Evolutionary conservation across 2,329 filamentous ascomycete genomes (phyloP).

Genomic region (Botrytis sinoallii): DNA sequence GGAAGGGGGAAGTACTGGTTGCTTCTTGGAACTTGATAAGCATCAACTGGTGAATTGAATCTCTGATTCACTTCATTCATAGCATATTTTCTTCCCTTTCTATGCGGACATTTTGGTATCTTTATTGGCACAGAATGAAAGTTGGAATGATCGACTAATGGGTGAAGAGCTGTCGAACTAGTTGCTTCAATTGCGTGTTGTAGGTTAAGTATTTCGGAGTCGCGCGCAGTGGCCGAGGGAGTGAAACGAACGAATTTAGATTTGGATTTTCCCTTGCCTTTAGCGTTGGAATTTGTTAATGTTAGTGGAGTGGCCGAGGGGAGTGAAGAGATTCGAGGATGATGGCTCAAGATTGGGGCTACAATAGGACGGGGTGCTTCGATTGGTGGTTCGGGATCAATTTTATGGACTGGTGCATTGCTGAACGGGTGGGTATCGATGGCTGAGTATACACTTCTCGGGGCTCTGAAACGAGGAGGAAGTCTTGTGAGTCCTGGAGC

Average conservation of each 20-base stretch:
- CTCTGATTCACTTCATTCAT: not conserved
- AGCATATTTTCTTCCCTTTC: not conserved
- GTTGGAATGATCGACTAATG: not conserved
- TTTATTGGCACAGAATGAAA: not conserved
- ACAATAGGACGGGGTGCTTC: constrained; percentile 6
- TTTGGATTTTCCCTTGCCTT: constrained; percentile 4
- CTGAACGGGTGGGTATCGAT: constrained; percentile 36
- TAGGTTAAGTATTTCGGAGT: constrained; percentile 15
- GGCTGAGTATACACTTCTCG: constrained; percentile 34
- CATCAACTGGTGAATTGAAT: not conserved
- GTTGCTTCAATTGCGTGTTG: constrained; percentile 19
- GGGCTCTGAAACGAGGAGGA: constrained; percentile 32
- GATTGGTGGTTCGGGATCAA: not conserved
- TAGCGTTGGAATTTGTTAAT: not conserved
- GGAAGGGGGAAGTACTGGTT: constrained; percentile 5
- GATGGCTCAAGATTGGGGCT: not conserved
- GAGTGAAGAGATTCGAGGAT: constrained; percentile 8
- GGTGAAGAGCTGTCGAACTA: constrained; percentile 13
- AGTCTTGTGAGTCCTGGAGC: constrained; percentile 10
- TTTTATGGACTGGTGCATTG: constrained; percentile 27
- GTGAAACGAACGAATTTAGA: constrained; percentile 15
- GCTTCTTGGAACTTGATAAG: not conserved
- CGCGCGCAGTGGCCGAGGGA: constrained; percentile 16
- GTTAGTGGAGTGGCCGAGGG: not conserved
- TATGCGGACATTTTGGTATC: constrained; percentile 8